A percentile compares a stretch with the other conserved stretches of the same genome.
These are phyloP conservation scores for Amaranthus palmeri DNA, from an alignment of 148 eudicot species.

Conservation along the genomic window DNA sequence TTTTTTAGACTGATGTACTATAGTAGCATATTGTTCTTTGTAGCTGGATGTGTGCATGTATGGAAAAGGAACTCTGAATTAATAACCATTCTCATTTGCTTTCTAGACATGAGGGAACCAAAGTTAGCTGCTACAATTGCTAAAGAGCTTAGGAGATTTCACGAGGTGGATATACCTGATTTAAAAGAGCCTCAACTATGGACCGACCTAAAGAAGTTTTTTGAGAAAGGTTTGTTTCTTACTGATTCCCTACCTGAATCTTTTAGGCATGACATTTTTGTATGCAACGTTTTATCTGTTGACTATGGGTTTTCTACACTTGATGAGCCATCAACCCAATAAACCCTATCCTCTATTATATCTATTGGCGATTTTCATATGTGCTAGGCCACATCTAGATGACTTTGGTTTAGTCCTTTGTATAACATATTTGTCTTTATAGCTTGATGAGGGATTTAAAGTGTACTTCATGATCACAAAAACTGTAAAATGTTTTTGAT, in stretches of 20 bases:
- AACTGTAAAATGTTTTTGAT: too few relatives aligned
- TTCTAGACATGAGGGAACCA: constrained; percentile 75
- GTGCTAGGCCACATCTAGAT: not conserved
- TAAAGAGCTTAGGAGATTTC: constrained; percentile 75
- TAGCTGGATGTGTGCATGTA: not conserved
- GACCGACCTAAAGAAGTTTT: constrained; percentile 70
- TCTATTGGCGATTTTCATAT: not conserved
- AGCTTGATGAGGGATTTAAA: not conserved
- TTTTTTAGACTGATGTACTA: not conserved
- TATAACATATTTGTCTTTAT: not conserved
- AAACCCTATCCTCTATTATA: not conserved
- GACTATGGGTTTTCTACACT: not conserved
- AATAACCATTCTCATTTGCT: constrained; percentile 7
- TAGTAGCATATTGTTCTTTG: not conserved
- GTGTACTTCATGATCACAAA: too few relatives aligned
- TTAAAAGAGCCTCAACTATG: constrained; percentile 89
- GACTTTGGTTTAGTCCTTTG: not conserved
- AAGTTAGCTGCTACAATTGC: constrained; percentile 82
- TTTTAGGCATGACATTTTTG: not conserved
- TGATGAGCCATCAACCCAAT: not conserved
- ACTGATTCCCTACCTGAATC: not conserved
- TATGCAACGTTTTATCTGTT: constrained; percentile 9
- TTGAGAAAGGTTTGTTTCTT: constrained; percentile 51
- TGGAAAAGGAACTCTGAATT: not conserved
- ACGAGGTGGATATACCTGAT: constrained; percentile 82